A percentile compares a stretch with the other conserved stretches of the same genome.
These are phyloP conservation scores for Withania somnifera DNA, from an alignment of 305 asterid genomes.

Conservation along the genomic window DNA sequence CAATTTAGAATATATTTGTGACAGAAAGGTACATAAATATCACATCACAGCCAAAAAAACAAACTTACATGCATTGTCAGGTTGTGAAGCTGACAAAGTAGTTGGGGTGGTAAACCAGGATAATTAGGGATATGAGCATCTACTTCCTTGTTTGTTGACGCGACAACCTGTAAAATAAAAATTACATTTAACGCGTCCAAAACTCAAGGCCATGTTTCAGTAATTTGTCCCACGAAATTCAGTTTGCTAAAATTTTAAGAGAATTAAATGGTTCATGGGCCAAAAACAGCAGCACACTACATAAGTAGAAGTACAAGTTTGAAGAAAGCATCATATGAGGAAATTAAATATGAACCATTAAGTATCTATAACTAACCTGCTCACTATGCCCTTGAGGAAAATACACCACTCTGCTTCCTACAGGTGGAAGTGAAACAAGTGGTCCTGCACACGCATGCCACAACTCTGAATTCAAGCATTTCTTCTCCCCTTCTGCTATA, in stretches of 20 bases:
- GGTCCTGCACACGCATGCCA: conserved; percentile 99
- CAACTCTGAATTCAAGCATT: conserved; percentile 96
- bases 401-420: conserved; percentile 84
- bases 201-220: neutral
- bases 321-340: no score
- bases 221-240: neutral
- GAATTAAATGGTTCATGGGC: neutral
- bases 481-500: conserved; percentile 54
- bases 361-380: conserved; percentile 47
- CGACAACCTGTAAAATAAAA: conserved; percentile 50
- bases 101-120: conserved; percentile 87
- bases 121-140: conserved; percentile 76
- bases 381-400: conserved; percentile 97
- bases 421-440: conserved; percentile 72
- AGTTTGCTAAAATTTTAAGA: neutral
- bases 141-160: conserved; percentile 89
- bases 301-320: neutral
- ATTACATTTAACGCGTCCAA: neutral
- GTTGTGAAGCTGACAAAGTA: conserved; percentile 91
- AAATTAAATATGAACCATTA: no score
- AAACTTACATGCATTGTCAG: conserved; percentile 90
- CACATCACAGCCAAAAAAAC: neutral
- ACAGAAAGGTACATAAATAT: neutral
- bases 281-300: neutral
- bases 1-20: neutral